Percentiles rank a stretch among this genome's conserved stretches.
phyloP scores from a whole-genome alignment of 768 basidiomycete species.

The Mrakia frigida region DNA sequence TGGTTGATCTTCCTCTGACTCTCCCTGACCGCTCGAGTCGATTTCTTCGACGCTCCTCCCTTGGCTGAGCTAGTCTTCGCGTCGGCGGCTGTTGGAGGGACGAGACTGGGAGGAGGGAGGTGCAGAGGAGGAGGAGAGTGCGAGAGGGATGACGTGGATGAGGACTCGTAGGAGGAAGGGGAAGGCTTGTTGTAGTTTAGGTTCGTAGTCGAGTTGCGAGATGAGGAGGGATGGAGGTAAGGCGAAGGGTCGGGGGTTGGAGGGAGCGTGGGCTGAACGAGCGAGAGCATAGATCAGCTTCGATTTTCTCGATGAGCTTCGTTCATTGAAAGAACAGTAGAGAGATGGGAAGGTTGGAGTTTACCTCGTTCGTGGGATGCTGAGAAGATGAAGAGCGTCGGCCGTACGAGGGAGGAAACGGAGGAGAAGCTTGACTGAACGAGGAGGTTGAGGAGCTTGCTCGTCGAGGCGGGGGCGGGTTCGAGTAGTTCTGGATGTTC shows the following conservation, averaged over 20 bases:
- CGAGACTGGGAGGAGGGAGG: slow-evolving; percentile 3
- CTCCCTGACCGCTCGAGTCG: slow-evolving; percentile 57
- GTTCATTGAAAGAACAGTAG: neutral
- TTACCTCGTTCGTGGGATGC: slow-evolving; percentile 3
- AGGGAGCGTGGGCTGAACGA: neutral
- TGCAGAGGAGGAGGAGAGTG: slow-evolving; percentile 10
- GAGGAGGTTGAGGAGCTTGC: neutral
- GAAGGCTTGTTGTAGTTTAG: neutral
- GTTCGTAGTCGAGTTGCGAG: neutral
- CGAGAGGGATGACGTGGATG: neutral
- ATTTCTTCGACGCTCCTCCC: neutral
- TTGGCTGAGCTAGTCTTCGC: neutral
- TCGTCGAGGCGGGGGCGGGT: neutral
- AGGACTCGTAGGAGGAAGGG: neutral
- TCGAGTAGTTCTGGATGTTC: neutral
- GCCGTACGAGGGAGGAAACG: neutral
- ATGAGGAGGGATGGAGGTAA: neutral
- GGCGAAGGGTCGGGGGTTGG: neutral
- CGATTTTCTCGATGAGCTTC: neutral
- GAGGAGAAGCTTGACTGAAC: neutral
- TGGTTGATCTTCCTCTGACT: slow-evolving; percentile 88
- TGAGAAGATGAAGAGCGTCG: neutral
- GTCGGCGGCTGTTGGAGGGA: neutral
- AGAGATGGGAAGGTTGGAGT: neutral
- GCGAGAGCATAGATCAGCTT: neutral